phyloP scores from a whole-genome alignment of 306 rosid species.

The Cyclanthera cordifolia region DNA sequence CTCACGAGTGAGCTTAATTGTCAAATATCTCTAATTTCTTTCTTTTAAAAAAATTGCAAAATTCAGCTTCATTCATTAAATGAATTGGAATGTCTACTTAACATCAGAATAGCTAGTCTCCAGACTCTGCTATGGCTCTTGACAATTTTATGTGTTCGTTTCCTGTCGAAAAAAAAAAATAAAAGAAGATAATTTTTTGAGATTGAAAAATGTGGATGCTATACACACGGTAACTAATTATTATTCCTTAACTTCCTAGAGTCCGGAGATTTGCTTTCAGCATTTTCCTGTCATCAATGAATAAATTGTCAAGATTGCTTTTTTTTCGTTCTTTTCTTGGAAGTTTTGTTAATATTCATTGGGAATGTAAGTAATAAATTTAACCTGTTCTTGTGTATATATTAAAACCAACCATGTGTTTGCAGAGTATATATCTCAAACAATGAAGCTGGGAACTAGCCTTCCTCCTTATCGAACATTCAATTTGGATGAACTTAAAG shows the following conservation, averaged over 20 bases:
- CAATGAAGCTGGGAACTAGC: conserved; percentile 82
- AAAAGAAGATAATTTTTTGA: too few relatives aligned
- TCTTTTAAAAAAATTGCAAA: too few relatives aligned
- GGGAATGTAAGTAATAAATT: not conserved
- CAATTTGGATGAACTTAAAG: conserved; percentile 73
- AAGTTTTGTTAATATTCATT: not conserved
- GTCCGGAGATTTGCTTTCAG: not conserved
- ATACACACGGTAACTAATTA: not conserved
- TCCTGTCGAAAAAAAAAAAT: too few relatives aligned
- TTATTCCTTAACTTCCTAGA: not conserved
- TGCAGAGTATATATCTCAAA: conserved; percentile 74
- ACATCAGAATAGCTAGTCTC: not conserved
- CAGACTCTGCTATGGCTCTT: not conserved
- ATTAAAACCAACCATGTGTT: not conserved
- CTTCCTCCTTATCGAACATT: conserved; percentile 81
- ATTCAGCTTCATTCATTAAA: not conserved
- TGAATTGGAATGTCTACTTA: not conserved
- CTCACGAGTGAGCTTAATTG: too few relatives aligned
- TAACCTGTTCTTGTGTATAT: not conserved
- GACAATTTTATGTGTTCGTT: not conserved
- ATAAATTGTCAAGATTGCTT: not conserved
- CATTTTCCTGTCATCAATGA: not conserved
- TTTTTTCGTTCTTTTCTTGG: not conserved
- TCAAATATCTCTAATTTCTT: too few relatives aligned
- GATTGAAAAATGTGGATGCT: not conserved